These are phyloP conservation scores for Auricularia sp. DNA, from an alignment of 768 basidiomycete genomes.

Conservation along the genomic window DNA sequence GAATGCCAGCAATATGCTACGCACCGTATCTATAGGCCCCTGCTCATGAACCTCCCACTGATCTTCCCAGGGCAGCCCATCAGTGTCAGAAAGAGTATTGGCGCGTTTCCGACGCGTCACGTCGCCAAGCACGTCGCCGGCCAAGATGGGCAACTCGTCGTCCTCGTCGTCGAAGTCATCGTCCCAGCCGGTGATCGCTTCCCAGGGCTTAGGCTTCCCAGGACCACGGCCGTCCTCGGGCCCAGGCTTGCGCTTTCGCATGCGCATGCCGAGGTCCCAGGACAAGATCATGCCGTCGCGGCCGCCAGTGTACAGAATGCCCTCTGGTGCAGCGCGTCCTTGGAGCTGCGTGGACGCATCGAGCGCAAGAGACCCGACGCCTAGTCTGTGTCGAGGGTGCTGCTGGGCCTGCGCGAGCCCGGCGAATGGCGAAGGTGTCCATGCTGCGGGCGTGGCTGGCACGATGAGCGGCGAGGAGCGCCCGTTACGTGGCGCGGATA, in stretches of 20 bases:
- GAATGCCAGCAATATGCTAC: slow-evolving; percentile 21
- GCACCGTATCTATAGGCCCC: slow-evolving; percentile 1
- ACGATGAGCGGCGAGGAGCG: slow-evolving; percentile 59
- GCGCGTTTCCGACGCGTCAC: slow-evolving; percentile 24
- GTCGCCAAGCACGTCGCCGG: slow-evolving; percentile 71
- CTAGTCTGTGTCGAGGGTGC: slow-evolving; percentile 79
- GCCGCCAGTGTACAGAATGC: slow-evolving; percentile 84
- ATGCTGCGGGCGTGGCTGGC: slow-evolving; percentile 16
- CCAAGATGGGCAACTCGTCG: slow-evolving; percentile 47
- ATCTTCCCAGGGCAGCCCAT: slow-evolving; percentile 50
- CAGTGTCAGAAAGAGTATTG: slow-evolving; percentile 6
- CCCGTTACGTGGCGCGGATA: slow-evolving; percentile 54
- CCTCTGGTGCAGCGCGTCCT: slow-evolving; percentile 60
- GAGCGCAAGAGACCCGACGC: slow-evolving; percentile 77
- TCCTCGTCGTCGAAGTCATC: slow-evolving; percentile 55
- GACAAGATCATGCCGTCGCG: slow-evolving; percentile 81
- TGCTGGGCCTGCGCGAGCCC: slow-evolving; percentile 10
- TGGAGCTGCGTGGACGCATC: slow-evolving; percentile 71
- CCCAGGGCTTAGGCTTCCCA: slow-evolving; percentile 47
- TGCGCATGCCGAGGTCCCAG: slow-evolving; percentile 72
- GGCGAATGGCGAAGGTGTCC: slow-evolving; percentile 10
- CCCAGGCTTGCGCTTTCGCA: slow-evolving; percentile 32
- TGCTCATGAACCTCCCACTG: slow-evolving; percentile 66
- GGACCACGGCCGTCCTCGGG: slow-evolving; percentile 19
- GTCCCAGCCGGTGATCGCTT: slow-evolving; percentile 76